Evolutionary conservation across 2,329 filamentous ascomycete genomes (phyloP), one percentile per base, ranked within the genome.

Genomic region (Chrysoporthe austroafricana): DNA sequence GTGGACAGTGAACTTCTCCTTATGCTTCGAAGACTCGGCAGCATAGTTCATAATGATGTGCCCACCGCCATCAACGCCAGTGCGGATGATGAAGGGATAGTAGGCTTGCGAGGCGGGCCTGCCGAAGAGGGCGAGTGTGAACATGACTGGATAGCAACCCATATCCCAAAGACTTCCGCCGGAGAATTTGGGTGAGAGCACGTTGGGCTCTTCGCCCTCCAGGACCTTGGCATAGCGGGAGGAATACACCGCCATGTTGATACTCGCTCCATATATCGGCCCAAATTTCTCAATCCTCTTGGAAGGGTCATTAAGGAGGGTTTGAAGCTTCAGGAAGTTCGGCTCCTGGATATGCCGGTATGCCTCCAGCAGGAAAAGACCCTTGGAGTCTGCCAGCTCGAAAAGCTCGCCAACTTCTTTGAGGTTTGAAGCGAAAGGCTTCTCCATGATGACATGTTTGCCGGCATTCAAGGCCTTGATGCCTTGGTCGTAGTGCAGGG

Each of bases 381-480:
- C 66, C 43, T 71, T 67, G 1, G 62, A 56, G 54, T 70, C 66
- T 13, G 69, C 66, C 77, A 80, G 85, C 7, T 79, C 68, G 34
- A 87, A 76, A 39, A 88, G 78, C n/a, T 81, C 77, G 36, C 78
- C 75, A 0, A 85, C 85, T 0, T 80, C 79, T 3, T 78, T 75
- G 13, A 86, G 72, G 70, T 86, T 83, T 59, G 81, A 81, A 1
- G 82, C 83, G 36, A 86, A 79, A 21, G 85, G 85, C 71, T 87
- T 87, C 73, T 87, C 85, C 6, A 82, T 81, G 0, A 87, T 75
- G 2, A 86, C 84, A 72, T 86, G 83, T 71, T 87, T 87, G 11
- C 83, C 83, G 18, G 82, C 83, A 8, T 77, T 71, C 9, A 87
- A 75, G n/a, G 79, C 79, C 69, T 83, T 81, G 71, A 86, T 82